These are phyloP conservation scores for Candida cerambycidarum DNA, from an alignment of 805 yeast genomes.

Conservation along the genomic window DNA sequence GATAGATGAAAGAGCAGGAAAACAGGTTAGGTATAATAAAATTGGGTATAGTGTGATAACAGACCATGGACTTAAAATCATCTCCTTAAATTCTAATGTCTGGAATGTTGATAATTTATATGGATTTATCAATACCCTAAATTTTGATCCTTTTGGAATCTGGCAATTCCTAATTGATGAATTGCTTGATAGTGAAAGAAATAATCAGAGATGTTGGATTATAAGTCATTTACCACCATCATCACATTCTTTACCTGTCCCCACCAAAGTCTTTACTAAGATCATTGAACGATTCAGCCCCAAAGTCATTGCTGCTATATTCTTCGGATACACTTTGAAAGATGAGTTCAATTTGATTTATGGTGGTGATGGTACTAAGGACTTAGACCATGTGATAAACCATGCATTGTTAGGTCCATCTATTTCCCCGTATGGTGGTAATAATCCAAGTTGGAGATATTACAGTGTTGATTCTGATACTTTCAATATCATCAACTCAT, in stretches of 20 bases:
- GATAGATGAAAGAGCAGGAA: constrained; percentile 27
- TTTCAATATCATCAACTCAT: constrained; percentile 59
- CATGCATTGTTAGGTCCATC: constrained; percentile 67
- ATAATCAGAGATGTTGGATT: constrained; percentile 69
- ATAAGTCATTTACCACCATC: constrained; percentile 65
- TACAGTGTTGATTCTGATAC: constrained; percentile 62
- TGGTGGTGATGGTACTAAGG: constrained; percentile 41
- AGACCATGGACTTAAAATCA: constrained; percentile 54
- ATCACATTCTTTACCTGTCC: constrained; percentile 60
- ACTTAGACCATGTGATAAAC: constrained; percentile 28
- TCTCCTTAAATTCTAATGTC: constrained; percentile 64
- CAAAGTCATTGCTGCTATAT: constrained; percentile 62
- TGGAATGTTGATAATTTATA: constrained; percentile 60
- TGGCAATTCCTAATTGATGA: constrained; percentile 62
- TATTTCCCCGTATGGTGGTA: constrained; percentile 56
- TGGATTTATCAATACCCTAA: constrained; percentile 49
- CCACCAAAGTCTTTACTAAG: constrained; percentile 51
- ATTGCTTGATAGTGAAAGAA: constrained; percentile 54
- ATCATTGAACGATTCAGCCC: constrained; percentile 68
- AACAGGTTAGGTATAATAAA: constrained; percentile 46
- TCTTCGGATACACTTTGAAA: constrained; percentile 68
- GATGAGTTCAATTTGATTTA: constrained; percentile 66
- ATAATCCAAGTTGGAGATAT: constrained; percentile 73
- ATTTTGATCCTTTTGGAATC: constrained; percentile 62
- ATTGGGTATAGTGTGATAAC: constrained; percentile 62